Evolutionary conservation across 208 protist species (phyloP), one percentile per base, ranked within the genome.

Genomic region (Balamuthia mandrillaris): DNA sequence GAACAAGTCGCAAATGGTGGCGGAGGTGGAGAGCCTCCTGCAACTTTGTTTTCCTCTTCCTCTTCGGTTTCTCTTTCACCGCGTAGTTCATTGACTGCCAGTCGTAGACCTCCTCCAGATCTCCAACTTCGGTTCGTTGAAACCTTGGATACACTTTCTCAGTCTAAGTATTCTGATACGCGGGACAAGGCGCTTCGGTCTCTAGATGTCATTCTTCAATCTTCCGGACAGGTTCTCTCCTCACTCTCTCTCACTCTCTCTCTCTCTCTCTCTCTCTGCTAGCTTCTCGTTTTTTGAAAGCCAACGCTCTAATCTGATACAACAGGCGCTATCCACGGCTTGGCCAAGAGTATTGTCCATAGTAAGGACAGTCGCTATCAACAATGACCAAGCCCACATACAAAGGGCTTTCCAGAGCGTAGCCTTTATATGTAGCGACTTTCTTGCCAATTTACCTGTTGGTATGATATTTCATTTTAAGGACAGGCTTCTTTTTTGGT

Each of bases 341-440:
- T 83, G 75, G 75, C 75, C 75, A 29, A 33, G 33, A 39, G 75
- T 83, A 31, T 37, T 83, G 47, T 10, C 54, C 7, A 66, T 83
- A 24, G 52, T 68, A 24, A 63, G 66, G 41, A 68, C 29, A 44
- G 75, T 35, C 37, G 49, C 49, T 56, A n/a, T 56, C 18, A 83
- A 63, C 42, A 83, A 83, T 37, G 75, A 83, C 42, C 44, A 83
- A 54, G 24, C 44, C 18, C 52, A 68, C 75, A 83, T 83, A 18
- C 75, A 83, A 24, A 44, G 47, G 56, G 75, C 75, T 54, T 83
- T 83, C 75, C 75, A 54, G 41, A 68, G 75, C 21, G 37, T 83
- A 14, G 75, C 52, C 31, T 83, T 83, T 39, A 83, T 83, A 49
- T 83, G 75, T 41, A 68, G 52, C n/a, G 75, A 83, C 41, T 83